Evolutionary conservation across 139 green algal genomes (phyloP).

Genomic region (Yamagishiella unicocca): DNA sequence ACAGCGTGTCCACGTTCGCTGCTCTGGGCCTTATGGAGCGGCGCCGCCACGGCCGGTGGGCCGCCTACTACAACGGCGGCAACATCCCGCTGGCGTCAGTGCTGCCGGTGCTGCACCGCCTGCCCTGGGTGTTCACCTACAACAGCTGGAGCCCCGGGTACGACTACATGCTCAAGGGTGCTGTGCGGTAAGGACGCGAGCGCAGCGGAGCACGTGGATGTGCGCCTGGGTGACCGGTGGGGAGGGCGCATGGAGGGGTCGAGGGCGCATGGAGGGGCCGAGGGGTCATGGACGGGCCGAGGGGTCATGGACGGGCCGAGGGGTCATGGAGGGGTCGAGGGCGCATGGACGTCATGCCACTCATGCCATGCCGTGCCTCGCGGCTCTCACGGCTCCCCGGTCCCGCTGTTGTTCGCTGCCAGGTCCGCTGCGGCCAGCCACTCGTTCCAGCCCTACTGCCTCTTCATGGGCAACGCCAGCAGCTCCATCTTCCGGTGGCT

Average conservation of each 20-base stretch:
- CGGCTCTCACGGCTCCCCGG: no score
- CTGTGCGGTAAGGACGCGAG: conserved; percentile 41
- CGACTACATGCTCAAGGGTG: conserved; percentile 62
- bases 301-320: no score
- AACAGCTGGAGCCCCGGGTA: conserved; percentile 43
- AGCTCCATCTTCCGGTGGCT: conserved; percentile 38
- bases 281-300: no score
- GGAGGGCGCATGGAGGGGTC: no score
- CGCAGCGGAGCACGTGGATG: no score
- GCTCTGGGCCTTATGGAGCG: conserved; percentile 68
- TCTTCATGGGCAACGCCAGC: conserved; percentile 49
- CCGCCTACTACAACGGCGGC: conserved; percentile 69
- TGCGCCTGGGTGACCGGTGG: no score
- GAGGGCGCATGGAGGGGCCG: no score
- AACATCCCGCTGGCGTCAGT: conserved; percentile 56
- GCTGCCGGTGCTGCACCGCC: conserved; percentile 8
- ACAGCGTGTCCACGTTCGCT: conserved; percentile 64
- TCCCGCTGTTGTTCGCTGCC: no score
- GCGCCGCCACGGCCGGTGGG: conserved; percentile 49
- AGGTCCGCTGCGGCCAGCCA: not conserved
- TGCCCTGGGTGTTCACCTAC: conserved; percentile 68
- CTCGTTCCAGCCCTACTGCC: conserved; percentile 52
- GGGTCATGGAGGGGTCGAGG: no score
- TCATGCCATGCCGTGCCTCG: no score
- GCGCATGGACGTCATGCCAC: no score